Percentiles rank a stretch among this genome's conserved stretches.
Conservation (phyloP, 2,329 filamentous ascomycete species). For the Fusarium austroafricanum region DNA sequence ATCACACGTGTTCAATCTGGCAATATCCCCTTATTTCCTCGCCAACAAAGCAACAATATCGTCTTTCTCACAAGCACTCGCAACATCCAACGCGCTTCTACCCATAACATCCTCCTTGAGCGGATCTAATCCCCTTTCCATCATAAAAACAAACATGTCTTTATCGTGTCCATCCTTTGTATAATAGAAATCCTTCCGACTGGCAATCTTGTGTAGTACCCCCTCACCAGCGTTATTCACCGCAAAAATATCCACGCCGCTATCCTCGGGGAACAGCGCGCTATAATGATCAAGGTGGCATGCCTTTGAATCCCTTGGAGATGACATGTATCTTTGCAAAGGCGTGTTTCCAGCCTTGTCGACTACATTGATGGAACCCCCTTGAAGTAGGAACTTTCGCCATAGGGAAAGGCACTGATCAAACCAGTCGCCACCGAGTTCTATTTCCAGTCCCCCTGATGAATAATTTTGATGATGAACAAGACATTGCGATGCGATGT, state of each 20-base stretch:
- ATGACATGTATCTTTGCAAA: constrained; percentile 21
- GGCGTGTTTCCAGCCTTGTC: constrained; percentile 34
- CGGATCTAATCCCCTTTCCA: constrained; percentile 36
- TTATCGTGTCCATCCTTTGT: constrained; percentile 24
- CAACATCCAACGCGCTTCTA: constrained; percentile 40
- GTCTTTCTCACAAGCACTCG: constrained; percentile 39
- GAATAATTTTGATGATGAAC: too few relatives aligned
- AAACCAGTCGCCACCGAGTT: constrained; percentile 1
- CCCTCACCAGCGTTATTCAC: constrained; percentile 33
- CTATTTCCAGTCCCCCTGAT: too few relatives aligned
- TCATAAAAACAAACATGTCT: constrained; percentile 26
- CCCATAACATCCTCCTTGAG: constrained; percentile 37
- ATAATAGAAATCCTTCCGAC: rapidly evolving
- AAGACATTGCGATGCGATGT: constrained; percentile 32
- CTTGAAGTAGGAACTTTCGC: constrained; percentile 1
- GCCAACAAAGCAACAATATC: constrained; percentile 30
- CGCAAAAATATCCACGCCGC: constrained; percentile 26
- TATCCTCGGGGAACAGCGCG: constrained; percentile 24
- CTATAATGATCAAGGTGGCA: constrained; percentile 33
- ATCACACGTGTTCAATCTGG: background rate
- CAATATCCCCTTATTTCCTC: constrained; percentile 6
- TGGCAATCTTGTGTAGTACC: constrained; percentile 27
- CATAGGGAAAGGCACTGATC: constrained; percentile 24
- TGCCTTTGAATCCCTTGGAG: background rate
- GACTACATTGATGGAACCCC: constrained; percentile 26